Percentiles rank a stretch among this genome's conserved stretches.
Conservation (phyloP, 257 asterid species). For the Galeopsis tetrahit region DNA sequence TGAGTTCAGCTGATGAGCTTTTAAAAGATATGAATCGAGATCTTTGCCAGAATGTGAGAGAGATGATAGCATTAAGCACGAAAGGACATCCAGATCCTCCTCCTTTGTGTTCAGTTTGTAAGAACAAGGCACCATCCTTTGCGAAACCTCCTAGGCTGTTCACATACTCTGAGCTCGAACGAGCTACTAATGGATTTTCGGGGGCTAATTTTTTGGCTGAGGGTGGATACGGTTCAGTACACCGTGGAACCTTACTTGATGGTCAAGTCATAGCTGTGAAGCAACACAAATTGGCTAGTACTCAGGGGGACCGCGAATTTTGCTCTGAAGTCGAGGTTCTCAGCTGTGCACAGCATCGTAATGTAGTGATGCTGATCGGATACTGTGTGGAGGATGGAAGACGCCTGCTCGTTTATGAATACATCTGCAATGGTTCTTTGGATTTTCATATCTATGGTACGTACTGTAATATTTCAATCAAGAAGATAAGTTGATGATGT, state of each 20-base stretch:
- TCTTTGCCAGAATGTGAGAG: conserved; percentile 55
- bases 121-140: conserved; percentile 72
- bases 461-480: conserved; percentile 32
- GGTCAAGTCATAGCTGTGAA: conserved; percentile 84
- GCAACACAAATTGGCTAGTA: conserved; percentile 76
- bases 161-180: conserved; percentile 71
- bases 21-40: conserved; percentile 37
- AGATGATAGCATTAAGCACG: conserved; percentile 49
- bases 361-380: conserved; percentile 90
- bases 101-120: conserved; percentile 85
- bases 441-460: conserved; percentile 87
- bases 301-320: conserved; percentile 89
- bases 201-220: conserved; percentile 81
- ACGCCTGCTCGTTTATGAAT: conserved; percentile 80
- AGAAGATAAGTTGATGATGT: not conserved
- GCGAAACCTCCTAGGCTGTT: conserved; percentile 78
- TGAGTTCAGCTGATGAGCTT: conserved; percentile 54
- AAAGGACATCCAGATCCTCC: conserved; percentile 69
- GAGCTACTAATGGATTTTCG: conserved; percentile 73
- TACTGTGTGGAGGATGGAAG: conserved; percentile 79
- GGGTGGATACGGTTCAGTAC: conserved; percentile 93
- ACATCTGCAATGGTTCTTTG: conserved; percentile 86
- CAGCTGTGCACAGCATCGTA: conserved; percentile 96
- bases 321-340: conserved; percentile 88
- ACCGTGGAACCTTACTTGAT: conserved; percentile 72